A percentile compares a stretch with the other conserved stretches of the same genome.
These are phyloP conservation scores for Acrocalymma vagum DNA, from an alignment of 2,329 filamentous ascomycete species.

Conservation along the genomic window DNA sequence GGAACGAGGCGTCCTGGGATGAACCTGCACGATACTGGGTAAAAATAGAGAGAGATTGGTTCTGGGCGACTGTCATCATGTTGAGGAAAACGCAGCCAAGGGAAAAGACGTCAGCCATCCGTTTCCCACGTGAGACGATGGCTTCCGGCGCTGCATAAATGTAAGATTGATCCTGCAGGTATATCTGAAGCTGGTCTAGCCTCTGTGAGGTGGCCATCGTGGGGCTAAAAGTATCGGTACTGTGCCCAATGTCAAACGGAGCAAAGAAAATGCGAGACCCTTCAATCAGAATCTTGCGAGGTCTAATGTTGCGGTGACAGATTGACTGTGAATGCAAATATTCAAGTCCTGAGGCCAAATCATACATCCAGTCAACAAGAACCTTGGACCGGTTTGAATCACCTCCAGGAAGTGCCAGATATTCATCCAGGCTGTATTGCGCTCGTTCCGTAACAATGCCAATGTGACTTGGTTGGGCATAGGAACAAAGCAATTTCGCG, in stretches of 20 bases:
- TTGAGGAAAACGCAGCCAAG: conserved; percentile 50
- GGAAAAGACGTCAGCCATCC: conserved; percentile 49
- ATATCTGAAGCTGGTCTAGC: conserved; percentile 37
- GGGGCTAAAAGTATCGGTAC: conserved; percentile 36
- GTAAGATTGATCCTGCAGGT: conserved; percentile 45
- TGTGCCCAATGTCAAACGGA: conserved; percentile 46
- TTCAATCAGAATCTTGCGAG: conserved; percentile 50
- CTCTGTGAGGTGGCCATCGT: conserved; percentile 35
- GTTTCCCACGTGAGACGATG: conserved; percentile 44
- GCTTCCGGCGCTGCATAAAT: conserved; percentile 50
- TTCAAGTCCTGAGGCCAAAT: conserved; percentile 48
- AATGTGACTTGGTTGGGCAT: conserved; percentile 46
- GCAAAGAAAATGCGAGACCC: conserved; percentile 43
- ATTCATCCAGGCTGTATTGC: conserved; percentile 49
- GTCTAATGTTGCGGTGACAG: conserved; percentile 47
- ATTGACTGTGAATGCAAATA: conserved; percentile 48
- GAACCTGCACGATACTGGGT: conserved; percentile 43
- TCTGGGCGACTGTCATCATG: conserved; percentile 49
- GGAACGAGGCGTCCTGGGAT: conserved; percentile 48
- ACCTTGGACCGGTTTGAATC: conserved; percentile 42
- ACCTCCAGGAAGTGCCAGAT: conserved; percentile 35
- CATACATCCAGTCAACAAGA: conserved; percentile 51
- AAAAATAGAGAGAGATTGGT: conserved; percentile 43
- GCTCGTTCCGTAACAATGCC: conserved; percentile 44
- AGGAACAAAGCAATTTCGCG: conserved; percentile 47